Evolutionary conservation across 768 basidiomycete genomes (phyloP).

Genomic region (Ramaria sp.): DNA sequence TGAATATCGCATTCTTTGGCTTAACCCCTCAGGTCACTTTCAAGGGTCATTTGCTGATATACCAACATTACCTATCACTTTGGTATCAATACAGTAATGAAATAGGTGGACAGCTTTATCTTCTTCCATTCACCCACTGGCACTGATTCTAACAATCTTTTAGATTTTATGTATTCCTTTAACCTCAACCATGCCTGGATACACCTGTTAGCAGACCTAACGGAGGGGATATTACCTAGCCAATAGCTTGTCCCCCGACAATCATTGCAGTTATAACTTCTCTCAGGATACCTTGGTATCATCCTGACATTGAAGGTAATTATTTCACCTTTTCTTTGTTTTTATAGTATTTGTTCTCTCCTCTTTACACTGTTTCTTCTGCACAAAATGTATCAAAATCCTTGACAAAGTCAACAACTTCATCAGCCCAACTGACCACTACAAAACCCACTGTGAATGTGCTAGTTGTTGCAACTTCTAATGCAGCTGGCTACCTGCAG

Average conservation of each 20-base stretch:
- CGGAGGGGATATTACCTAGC: too few relatives aligned
- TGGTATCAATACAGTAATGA: too few relatives aligned
- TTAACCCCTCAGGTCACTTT: too few relatives aligned
- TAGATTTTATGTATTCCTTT: too few relatives aligned
- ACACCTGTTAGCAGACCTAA: too few relatives aligned
- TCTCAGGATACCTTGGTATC: not conserved
- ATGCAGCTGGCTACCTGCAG: too few relatives aligned
- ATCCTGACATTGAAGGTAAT: not conserved
- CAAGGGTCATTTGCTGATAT: too few relatives aligned
- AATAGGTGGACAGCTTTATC: constrained; percentile 19
- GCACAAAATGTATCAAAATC: not conserved
- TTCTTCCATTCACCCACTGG: constrained; percentile 10
- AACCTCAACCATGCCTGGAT: too few relatives aligned
- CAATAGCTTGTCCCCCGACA: too few relatives aligned
- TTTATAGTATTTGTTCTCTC: not conserved
- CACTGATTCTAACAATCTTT: not conserved
- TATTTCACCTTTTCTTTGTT: not conserved
- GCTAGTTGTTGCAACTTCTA: too few relatives aligned
- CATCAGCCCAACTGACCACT: not conserved
- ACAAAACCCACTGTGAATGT: not conserved
- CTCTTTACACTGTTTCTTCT: not conserved
- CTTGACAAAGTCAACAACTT: not conserved
- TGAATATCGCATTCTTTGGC: too few relatives aligned
- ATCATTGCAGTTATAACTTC: not conserved
- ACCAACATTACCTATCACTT: too few relatives aligned